Base-by-base conservation (phyloP, 2,329 filamentous ascomycete genomes). In the Xylariales sp. region DNA sequence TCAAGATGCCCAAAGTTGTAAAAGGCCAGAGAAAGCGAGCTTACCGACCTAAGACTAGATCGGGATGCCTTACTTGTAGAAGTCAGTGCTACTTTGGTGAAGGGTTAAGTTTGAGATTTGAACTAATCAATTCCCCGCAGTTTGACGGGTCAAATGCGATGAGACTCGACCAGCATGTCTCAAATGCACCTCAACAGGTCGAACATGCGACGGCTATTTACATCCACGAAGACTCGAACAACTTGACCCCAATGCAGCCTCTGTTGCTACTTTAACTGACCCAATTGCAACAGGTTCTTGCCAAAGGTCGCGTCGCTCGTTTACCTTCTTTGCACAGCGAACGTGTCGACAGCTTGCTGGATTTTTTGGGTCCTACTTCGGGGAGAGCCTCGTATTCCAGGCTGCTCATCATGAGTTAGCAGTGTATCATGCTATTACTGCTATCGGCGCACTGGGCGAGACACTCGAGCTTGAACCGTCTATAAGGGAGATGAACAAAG, bases 1-100 rank as follows among this genome's bases (percentile, higher is more conserved):
- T n/a, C n/a, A n/a, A n/a, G 19, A 40, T 40, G 38, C 32, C 32
- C 18, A 40, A 40, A 16, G 38, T 40, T 28, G 38, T 33, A n/a
- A 40, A 34, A 16, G 38, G 38, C 14, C 29, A 15, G 17, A 35
- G 38, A 30, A 40, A 40, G 32, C 38, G 38, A 30, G 38, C 27
- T 12, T 40, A 36, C 16, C 16, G 19, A 12, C 38, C 38, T 25
- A 40, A 40, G 33, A 40, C 38, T 12, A 35, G 38, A 16, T 37
- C 33, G n/a, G 38, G 38, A 5, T 40, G 38, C 24, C 24, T 36
- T 18, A 40, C 38, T 11, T 40, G 38, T 20, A 35, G 27, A 18
- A 40, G 38, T 40, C 35, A 40, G 30, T 15, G 15, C n/a, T n/a
- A n/a, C n/a, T n/a, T n/a, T n/a, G n/a, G n/a, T n/a, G n/a, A n/a